Evolutionary conservation across 345 rosid genomes (phyloP).

Genomic region (Citrus sinensis): DNA sequence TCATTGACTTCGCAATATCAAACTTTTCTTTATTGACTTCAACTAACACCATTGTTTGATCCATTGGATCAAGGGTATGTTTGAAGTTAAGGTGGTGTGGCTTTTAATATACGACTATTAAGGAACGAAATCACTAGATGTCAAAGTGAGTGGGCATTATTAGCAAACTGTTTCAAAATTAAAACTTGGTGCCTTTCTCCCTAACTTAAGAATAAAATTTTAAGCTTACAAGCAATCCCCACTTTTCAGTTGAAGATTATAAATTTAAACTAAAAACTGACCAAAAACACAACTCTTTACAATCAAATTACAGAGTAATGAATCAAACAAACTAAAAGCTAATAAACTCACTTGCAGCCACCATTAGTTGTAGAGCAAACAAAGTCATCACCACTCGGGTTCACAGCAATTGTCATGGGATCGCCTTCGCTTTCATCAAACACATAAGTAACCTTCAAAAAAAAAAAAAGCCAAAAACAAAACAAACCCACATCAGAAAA

Average conservation of each 20-base stretch:
- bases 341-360: conserved; percentile 70
- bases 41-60: neutral
- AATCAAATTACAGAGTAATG: neutral
- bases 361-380: conserved; percentile 79
- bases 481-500: neutral
- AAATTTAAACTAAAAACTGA: neutral
- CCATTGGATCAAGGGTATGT: neutral
- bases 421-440: conserved; percentile 75
- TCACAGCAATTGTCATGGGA: conserved; percentile 61
- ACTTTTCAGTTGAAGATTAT: neutral
- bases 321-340: neutral
- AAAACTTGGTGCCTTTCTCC: neutral
- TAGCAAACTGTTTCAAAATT: neutral
- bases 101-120: neutral
- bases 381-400: conserved; percentile 81
- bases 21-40: neutral
- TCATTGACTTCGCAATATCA: neutral
- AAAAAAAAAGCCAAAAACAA: neutral
- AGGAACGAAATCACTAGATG: neutral
- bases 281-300: neutral
- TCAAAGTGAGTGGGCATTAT: neutral
- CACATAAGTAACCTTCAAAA: conserved; percentile 50
- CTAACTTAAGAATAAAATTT: neutral
- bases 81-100: neutral
- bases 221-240: neutral